Percentiles rank a stretch among this genome's conserved stretches.
phyloP scores from a whole-genome alignment of 2,329 filamentous ascomycete genomes.

The Emmonsia crescens region DNA sequence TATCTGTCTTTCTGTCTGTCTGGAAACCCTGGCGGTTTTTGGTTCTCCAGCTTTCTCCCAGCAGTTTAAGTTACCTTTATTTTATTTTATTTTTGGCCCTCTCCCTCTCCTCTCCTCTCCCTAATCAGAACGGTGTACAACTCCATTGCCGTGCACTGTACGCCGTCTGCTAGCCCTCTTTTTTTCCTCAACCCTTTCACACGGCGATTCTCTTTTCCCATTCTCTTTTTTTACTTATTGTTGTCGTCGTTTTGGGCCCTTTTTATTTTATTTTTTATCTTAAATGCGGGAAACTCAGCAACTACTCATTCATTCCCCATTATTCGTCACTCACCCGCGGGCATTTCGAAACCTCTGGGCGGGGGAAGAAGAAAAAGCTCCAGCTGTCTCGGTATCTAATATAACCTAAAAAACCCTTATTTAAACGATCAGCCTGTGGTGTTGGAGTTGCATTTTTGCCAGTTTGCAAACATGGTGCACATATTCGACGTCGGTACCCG shows the following conservation, averaged over 20 bases:
- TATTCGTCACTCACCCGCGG: background rate
- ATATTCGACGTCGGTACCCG: conserved; percentile 92
- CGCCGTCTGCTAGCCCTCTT: background rate
- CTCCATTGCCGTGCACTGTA: background rate
- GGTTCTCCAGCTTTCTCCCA: background rate
- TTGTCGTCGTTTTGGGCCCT: background rate
- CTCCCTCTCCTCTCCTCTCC: no score
- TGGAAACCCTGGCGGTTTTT: background rate
- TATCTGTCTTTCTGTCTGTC: background rate
- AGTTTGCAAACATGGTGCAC: conserved; percentile 62
- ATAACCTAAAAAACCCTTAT: background rate
- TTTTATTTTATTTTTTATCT: no score
- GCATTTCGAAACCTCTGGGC: background rate
- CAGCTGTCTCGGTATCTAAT: conserved; percentile 8
- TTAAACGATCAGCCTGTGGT: background rate
- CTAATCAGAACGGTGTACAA: background rate
- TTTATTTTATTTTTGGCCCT: background rate
- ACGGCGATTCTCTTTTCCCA: background rate
- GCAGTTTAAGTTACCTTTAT: no score
- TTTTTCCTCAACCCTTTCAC: background rate
- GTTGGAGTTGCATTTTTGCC: conserved; percentile 4
- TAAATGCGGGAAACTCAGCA: background rate
- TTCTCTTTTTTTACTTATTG: background rate
- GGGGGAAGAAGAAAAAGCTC: no score
- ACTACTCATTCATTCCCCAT: background rate